Base-by-base conservation (phyloP, 495 filamentous ascomycete genomes). In the Hypoxylon cercidicola region DNA sequence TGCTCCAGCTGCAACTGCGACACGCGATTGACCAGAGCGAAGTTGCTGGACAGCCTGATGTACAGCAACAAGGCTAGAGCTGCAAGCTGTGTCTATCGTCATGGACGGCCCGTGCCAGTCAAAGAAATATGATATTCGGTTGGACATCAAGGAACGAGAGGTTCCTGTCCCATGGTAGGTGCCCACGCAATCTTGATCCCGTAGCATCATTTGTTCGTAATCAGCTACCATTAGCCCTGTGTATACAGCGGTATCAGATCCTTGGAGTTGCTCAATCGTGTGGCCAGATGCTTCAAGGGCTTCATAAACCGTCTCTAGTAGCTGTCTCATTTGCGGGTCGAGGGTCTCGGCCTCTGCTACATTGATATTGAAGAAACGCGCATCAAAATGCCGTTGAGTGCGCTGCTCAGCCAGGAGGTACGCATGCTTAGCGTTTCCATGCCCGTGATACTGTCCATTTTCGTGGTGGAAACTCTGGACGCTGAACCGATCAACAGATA, bases 401-500 rank as follows among this genome's bases (percentile, higher is more conserved):
- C 0, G 1, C 13, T 84, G 77, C 15, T 79, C 76, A 0, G 64
- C 49, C 1, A 85, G 57, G 41, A 83, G 77, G 32, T 83, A 77
- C 0, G 77, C 68, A 1, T 74, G 65, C 4, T 50, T 55, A 25
- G 74, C 71, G 25, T 78, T 77, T 1, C 45, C 54, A 20, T 53
- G 46, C 28, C 60, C 60, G 23, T 54, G 60, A 39, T 63, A 49
- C n/a, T 44, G 44, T 8, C 63, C 64, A 18, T 79, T 71, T 11
- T 85, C 86, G 56, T 93, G 90, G 30, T 82, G 84, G 50, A 90
- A 84, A 5, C 89, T 87, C 60, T 89, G 82, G 8, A 69, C 60
- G 47, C 67, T 73, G 77, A 91, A 93, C 13, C 91, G 82, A 53
- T 89, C 85, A 11, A 82, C 64, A 0, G 90, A 90, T 35, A 89